phyloP scores from a whole-genome alignment of 176 grass and related monocot species.

The Oryza brachyantha region DNA sequence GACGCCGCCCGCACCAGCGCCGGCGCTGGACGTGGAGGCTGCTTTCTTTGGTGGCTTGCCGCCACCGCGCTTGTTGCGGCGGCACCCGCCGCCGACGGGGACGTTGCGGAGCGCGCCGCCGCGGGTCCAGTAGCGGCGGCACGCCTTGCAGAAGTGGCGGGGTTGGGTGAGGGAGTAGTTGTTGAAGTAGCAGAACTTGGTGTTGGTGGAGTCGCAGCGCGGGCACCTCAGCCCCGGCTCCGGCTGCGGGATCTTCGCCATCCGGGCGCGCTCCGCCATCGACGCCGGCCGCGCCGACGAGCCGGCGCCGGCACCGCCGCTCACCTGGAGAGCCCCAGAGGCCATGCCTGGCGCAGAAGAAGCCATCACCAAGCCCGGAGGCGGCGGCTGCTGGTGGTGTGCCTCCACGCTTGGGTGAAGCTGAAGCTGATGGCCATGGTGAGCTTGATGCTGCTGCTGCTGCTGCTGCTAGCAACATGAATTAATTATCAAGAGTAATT shows the following conservation, averaged over 20 bases:
- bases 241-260: slow-evolving; percentile 41
- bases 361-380: background rate
- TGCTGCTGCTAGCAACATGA: slow-evolving; percentile 25
- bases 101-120: slow-evolving; percentile 40
- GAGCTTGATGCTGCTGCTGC: slow-evolving; percentile 35
- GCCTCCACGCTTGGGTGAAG: background rate
- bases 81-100: slow-evolving; percentile 48
- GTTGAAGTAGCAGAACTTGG: slow-evolving; percentile 68
- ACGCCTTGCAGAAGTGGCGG: slow-evolving; percentile 65
- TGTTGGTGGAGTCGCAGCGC: slow-evolving; percentile 53
- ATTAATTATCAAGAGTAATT: background rate
- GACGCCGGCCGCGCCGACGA: slow-evolving; percentile 17
- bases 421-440: background rate
- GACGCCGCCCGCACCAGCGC: background rate
- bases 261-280: slow-evolving; percentile 43
- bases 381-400: background rate
- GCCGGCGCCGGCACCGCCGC: background rate
- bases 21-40: slow-evolving; percentile 19
- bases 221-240: slow-evolving; percentile 53
- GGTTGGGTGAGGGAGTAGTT: slow-evolving; percentile 62
- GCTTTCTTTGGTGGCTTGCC: background rate
- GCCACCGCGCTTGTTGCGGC: slow-evolving; percentile 49
- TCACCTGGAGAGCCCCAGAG: too few relatives aligned
- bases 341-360: too few relatives aligned
- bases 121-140: slow-evolving; percentile 66